Evolutionary conservation across 2,329 filamentous ascomycete genomes (phyloP), one percentile per base, ranked within the genome.

Genomic region (Xylariaceae sp.): DNA sequence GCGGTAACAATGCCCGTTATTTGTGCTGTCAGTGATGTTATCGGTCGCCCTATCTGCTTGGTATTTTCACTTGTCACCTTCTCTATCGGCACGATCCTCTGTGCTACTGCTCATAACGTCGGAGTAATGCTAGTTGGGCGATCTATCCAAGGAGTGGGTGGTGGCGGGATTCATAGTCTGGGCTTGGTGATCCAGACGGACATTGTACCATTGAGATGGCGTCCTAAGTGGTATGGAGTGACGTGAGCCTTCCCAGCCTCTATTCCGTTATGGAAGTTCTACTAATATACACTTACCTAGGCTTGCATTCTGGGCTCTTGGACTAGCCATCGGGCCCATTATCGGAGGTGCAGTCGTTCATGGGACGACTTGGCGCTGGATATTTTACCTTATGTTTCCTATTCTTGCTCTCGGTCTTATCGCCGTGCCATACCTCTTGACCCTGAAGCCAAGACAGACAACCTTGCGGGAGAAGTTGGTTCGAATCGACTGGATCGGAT

Each of bases 401-500:
- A 71, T 77, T 55, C 72, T 75, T 53, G 73, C 63, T 40, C 60
- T 74, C 21, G 68, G 75, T 2, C 64, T 79, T 3, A 47, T 76
- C 21, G 58, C 73, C 15, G 61, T 77, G 11, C 67, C 76, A 8
- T 67, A 74, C 39, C 69, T 81, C 3, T 69, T 77, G 33, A 76
- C 77, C 11, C 62, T 76, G 32, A 68, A 69, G 27, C 69, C 72
- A 0, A 62, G 59, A 35, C 55, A 63, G 24, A 66, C 70, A 2
- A 72, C 70, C 0, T 52, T 73, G 8, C 40, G 27, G 18, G 57
- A 70, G 44, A 74, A 75, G 48, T 61, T 76, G 7, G 53, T 49
- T 15, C 67, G 74, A 0, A 71, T 79, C 18, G 80, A 83, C 59
- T 77, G 72, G 63, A 29, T 76, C 2, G 80, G 79, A 3, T 75